phyloP scores from a whole-genome alignment of 345 rosid species.

The Hibiscus trionum region DNA sequence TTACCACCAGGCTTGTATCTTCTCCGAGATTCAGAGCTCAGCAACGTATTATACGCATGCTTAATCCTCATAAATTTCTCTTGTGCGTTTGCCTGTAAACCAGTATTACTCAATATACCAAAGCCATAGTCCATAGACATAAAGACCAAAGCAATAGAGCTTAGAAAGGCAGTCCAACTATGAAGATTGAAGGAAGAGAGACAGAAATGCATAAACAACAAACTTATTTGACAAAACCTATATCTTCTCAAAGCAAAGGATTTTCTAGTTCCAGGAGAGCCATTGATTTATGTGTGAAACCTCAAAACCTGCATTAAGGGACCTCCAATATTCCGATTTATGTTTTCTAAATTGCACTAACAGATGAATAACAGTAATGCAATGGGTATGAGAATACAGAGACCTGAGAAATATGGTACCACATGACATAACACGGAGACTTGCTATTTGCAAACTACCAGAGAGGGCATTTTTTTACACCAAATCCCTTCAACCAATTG shows the following conservation, averaged over 20 bases:
- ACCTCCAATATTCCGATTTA: not conserved
- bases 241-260: no score
- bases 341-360: not conserved
- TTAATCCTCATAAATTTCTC: slow-evolving; percentile 40
- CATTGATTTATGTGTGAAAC: not conserved
- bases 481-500: no score
- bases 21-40: slow-evolving; percentile 62
- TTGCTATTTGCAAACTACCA: no score
- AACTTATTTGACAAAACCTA: not conserved
- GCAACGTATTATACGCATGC: slow-evolving; percentile 47
- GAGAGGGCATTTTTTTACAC: no score
- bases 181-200: no score
- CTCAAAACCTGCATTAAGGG: not conserved
- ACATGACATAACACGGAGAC: no score
- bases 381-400: not conserved
- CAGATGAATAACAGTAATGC: not conserved
- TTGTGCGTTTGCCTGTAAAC: slow-evolving; percentile 68
- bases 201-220: no score
- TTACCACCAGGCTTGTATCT: slow-evolving; percentile 37
- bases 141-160: no score
- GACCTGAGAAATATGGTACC: not conserved
- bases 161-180: no score
- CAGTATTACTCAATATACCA: slow-evolving; percentile 9
- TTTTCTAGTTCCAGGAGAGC: not conserved
- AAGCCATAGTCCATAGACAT: not conserved